These are phyloP conservation scores for Curvularia hawaiiensis DNA, from an alignment of 2,329 filamentous ascomycete genomes.

Conservation along the genomic window DNA sequence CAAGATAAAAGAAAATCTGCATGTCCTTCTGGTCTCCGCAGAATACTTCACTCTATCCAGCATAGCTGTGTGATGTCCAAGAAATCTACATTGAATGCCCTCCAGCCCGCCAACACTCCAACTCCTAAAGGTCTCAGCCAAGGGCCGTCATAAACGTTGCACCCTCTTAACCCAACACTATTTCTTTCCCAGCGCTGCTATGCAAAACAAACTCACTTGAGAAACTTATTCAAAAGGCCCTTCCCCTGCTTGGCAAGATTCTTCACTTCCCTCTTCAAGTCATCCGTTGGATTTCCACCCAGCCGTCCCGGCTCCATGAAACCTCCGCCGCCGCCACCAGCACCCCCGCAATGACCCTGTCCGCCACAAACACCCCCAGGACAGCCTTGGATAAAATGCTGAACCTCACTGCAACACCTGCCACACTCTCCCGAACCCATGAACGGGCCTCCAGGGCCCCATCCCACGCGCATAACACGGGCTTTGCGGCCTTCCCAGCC, in stretches of 20 bases:
- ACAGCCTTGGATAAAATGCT: constrained; percentile 40
- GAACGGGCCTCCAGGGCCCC: constrained; percentile 45
- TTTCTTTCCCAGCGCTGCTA: not conserved
- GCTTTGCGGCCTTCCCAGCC: constrained; percentile 54
- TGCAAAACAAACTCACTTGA: constrained; percentile 21
- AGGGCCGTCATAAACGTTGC: not conserved
- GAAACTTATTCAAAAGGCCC: constrained; percentile 34
- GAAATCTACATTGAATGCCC: not conserved
- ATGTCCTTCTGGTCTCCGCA: not conserved
- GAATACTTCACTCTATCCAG: not conserved
- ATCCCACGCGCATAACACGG: constrained; percentile 51
- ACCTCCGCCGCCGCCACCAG: constrained; percentile 21
- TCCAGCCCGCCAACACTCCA: not conserved
- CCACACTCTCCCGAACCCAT: constrained; percentile 51
- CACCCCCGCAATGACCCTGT: constrained; percentile 28
- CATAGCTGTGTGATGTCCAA: not conserved
- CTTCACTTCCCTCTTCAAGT: constrained; percentile 29
- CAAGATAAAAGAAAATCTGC: not conserved
- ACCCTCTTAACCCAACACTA: not conserved
- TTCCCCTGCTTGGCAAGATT: constrained; percentile 31
- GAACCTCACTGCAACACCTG: constrained; percentile 38
- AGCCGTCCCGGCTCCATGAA: constrained; percentile 23
- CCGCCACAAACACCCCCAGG: constrained; percentile 35
- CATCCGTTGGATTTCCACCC: constrained; percentile 16
- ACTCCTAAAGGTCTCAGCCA: not conserved